These are phyloP conservation scores for Colletotrichum sp. DNA, from an alignment of 2,329 filamentous ascomycete species.

Conservation along the genomic window DNA sequence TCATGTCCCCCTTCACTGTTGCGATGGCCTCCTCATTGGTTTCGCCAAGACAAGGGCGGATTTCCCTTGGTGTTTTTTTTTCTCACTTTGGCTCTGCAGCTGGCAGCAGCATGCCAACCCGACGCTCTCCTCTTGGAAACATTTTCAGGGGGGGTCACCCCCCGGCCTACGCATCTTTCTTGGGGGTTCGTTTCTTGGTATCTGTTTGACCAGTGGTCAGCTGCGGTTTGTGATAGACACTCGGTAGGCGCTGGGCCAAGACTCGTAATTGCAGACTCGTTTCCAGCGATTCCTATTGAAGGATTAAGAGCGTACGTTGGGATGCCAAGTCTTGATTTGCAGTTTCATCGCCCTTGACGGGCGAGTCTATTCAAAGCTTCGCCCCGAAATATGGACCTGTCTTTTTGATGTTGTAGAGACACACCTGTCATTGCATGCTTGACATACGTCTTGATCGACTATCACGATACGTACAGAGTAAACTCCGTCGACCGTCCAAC, in stretches of 20 bases:
- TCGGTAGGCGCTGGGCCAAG: neutral
- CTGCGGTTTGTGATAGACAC: neutral
- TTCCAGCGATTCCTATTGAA: neutral
- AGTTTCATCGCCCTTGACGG: conserved; percentile 3
- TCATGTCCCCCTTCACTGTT: neutral
- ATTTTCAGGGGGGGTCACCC: neutral
- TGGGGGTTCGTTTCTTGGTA: neutral
- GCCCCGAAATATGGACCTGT: neutral
- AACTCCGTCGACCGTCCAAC: neutral
- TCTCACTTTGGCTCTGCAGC: neutral
- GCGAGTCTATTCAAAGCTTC: neutral
- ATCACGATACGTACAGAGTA: neutral
- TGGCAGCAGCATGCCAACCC: neutral
- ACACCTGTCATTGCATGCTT: neutral
- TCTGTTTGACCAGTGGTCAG: neutral
- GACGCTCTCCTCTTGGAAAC: neutral
- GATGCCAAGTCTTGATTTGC: neutral
- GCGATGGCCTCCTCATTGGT: neutral
- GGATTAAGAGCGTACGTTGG: neutral
- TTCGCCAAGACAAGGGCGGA: neutral
- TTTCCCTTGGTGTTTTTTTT: neutral
- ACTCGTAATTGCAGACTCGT: neutral
- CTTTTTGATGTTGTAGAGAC: neutral
- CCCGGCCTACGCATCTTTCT: neutral
- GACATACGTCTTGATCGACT: neutral